A percentile compares a stretch with the other conserved stretches of the same genome.
Evolutionary conservation across 2,329 filamentous ascomycete genomes (phyloP).

Genomic region (Monosporascus sp.): DNA sequence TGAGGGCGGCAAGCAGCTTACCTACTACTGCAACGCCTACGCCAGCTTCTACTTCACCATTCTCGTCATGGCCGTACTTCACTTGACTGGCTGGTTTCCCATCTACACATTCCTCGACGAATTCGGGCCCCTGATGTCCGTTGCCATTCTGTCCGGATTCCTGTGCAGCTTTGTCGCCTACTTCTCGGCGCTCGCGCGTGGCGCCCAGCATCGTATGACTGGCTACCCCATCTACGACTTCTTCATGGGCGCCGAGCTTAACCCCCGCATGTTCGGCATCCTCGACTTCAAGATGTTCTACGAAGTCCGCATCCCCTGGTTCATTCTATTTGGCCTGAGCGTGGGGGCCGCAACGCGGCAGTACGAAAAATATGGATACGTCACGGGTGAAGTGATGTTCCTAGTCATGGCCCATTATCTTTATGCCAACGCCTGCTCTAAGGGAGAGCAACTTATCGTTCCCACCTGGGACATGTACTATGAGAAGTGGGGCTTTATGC

Average conservation of each 20-base stretch:
- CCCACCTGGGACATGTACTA: conserved; percentile 96
- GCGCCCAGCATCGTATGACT: conserved; percentile 88
- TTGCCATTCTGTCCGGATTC: conserved; percentile 88
- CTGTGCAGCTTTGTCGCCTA: conserved; percentile 80
- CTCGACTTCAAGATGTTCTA: conserved; percentile 97
- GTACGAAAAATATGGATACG: conserved; percentile 78
- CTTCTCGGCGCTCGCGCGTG: conserved; percentile 73
- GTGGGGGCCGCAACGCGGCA: conserved; percentile 74
- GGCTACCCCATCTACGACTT: conserved; percentile 82
- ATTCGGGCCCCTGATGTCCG: conserved; percentile 87
- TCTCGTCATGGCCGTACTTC: conserved; percentile 61
- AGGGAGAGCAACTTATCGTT: conserved; percentile 86
- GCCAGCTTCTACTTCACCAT: conserved; percentile 86
- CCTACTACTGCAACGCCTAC: conserved; percentile 91
- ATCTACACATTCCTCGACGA: conserved; percentile 91
- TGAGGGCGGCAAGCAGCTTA: conserved; percentile 75
- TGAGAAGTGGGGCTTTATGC: conserved; percentile 96
- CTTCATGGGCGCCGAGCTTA: conserved; percentile 88
- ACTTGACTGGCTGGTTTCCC: conserved; percentile 79
- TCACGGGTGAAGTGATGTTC: conserved; percentile 79
- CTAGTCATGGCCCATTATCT: conserved; percentile 85
- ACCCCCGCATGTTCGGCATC: conserved; percentile 80
- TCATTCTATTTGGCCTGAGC: conserved; percentile 75
- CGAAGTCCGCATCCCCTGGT: conserved; percentile 89
- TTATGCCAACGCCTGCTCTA: conserved; percentile 87